phyloP scores from a whole-genome alignment of 257 asterid species.

The Ilex asprella region DNA sequence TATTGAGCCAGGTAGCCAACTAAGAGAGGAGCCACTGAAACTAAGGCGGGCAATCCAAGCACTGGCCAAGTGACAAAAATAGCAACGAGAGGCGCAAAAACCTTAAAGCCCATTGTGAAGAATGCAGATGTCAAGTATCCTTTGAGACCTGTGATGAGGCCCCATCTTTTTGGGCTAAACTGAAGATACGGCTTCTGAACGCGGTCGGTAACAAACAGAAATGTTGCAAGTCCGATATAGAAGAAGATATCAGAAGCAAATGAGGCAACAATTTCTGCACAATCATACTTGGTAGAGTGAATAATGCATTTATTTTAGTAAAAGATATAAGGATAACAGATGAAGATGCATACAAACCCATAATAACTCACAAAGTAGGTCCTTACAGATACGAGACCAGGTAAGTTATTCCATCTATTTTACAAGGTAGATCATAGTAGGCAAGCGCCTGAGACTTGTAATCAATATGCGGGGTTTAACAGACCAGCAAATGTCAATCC shows the following conservation, averaged over 20 bases:
- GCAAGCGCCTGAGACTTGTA: too few species aligned
- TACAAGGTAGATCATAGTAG: too few species aligned
- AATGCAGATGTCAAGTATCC: slow-evolving; percentile 66
- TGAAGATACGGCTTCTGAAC: slow-evolving; percentile 88
- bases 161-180: slow-evolving; percentile 85
- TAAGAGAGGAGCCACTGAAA: slow-evolving; percentile 66
- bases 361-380: too few species aligned
- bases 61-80: slow-evolving; percentile 75
- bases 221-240: slow-evolving; percentile 67
- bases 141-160: slow-evolving; percentile 83
- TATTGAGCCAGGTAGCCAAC: slow-evolving; percentile 61
- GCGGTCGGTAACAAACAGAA: slow-evolving; percentile 46
- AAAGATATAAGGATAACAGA: not conserved
- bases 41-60: slow-evolving; percentile 61
- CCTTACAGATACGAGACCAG: too few species aligned
- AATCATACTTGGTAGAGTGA: slow-evolving; percentile 14
- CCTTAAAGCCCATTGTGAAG: slow-evolving; percentile 67
- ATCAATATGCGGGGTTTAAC: too few species aligned
- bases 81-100: slow-evolving; percentile 60
- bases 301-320: slow-evolving; percentile 3
- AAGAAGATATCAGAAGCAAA: slow-evolving; percentile 52
- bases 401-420: too few species aligned
- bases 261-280: slow-evolving; percentile 69
- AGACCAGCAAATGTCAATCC: too few species aligned
- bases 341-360: not conserved